Evolutionary conservation across 805 yeast species (phyloP), one percentile per base, ranked within the genome.

Genomic region (Yamadazyma olivae): DNA sequence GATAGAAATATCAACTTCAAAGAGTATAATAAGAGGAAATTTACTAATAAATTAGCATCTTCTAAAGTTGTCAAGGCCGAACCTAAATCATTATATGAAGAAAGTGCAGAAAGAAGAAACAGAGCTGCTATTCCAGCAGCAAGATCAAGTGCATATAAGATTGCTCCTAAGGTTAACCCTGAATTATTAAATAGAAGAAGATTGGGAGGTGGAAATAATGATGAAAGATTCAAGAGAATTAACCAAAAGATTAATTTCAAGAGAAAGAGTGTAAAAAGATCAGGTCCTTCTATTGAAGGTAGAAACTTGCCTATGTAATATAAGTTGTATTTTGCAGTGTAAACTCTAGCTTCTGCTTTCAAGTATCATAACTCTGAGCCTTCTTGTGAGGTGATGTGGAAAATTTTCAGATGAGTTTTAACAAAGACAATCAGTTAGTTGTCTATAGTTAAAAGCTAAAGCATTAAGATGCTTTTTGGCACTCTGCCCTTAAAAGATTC

Each of bases 41-140:
- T 63, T 56, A 65, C 65, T 43, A 65, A 68, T 46, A 64, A 68
- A 45, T 59, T 73, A 40, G 53, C 63, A 18, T 50, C 67, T 18
- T 12, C 30, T 20, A 54, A 48, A 24, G 48, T 49, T 36, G 27
- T 27, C 16, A 59, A 51, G 44, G 17, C 12, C 13, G 71, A 59
- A 55, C 59, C 64, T 28, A 81, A 74, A 59, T 59, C 90, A 2
- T 69, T 85, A 41, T 90, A 89, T 52, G 96, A 89, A 64, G 90
- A 84, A 56, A 82, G 86, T 50, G 96, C 96, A 7, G 88, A 81
- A 46, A 77, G 96, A 61, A 77, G 96, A 63, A 85, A 85, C 60
- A 77, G 98, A 59, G 97, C 98, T 3, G 95, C 95, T 26, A 91
- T 93, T 33, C 98, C 98, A n/a, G 80, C 83, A 23, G 89, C 91